These are phyloP conservation scores for Dendrobium nobile DNA, from an alignment of 106 monocot genomes.

Conservation along the genomic window DNA sequence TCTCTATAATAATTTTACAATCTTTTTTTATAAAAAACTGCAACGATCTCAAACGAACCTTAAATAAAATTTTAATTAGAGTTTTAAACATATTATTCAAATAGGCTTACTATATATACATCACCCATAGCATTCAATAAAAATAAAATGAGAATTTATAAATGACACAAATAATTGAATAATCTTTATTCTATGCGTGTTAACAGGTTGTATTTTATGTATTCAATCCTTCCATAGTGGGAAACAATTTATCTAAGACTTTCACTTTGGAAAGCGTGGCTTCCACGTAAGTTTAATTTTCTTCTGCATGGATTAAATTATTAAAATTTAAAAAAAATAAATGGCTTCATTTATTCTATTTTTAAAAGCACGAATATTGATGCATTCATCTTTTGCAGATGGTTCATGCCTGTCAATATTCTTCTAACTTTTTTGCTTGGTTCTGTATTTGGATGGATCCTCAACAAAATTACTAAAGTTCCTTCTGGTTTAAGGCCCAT, in stretches of 20 bases:
- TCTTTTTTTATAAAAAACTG: too few relatives aligned
- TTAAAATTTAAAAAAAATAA: too few relatives aligned
- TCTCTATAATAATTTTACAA: too few relatives aligned
- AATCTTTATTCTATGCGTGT: background rate
- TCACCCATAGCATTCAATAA: too few relatives aligned
- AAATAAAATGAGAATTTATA: too few relatives aligned
- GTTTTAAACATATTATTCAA: too few relatives aligned
- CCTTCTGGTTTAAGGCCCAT: constrained; percentile 44
- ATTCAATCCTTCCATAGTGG: background rate
- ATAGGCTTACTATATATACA: too few relatives aligned
- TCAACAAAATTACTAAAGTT: constrained; percentile 51
- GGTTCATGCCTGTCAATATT: constrained; percentile 88
- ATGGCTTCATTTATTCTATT: background rate
- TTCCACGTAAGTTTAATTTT: background rate
- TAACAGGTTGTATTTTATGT: constrained; percentile 1
- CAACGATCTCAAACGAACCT: too few relatives aligned
- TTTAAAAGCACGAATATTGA: background rate
- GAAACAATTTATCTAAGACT: background rate
- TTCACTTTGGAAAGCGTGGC: background rate
- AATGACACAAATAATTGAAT: background rate
- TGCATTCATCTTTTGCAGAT: constrained; percentile 24
- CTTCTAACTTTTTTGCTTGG: constrained; percentile 51
- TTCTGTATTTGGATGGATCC: constrained; percentile 55
- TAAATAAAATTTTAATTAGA: too few relatives aligned
- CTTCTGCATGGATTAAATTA: background rate